A percentile compares a stretch with the other conserved stretches of the same genome.
Evolutionary conservation across 2,329 filamentous ascomycete species (phyloP).

Genomic region (Chaetomium sp.): DNA sequence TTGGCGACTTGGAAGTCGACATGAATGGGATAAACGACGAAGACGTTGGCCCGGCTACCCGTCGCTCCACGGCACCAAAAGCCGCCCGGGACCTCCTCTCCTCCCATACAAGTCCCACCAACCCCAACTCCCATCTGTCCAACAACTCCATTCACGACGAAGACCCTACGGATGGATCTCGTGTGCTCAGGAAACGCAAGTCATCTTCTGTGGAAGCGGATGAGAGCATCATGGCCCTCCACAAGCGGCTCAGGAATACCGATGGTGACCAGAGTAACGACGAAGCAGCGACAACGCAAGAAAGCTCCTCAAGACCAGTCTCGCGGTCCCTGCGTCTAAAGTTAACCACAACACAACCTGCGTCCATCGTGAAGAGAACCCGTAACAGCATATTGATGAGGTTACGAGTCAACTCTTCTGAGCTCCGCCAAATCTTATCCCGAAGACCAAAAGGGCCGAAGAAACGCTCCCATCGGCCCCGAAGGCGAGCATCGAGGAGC

Average conservation of each 20-base stretch:
- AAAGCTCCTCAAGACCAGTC: constrained; percentile 32
- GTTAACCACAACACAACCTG: constrained; percentile 31
- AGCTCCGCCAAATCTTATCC: constrained; percentile 55
- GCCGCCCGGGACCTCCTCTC: constrained; percentile 67
- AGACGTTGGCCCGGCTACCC: constrained; percentile 33
- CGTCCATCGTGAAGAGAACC: constrained; percentile 38
- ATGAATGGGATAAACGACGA: constrained; percentile 19
- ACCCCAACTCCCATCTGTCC: constrained; percentile 68
- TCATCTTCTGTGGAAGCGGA: constrained; percentile 64
- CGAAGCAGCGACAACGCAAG: constrained; percentile 25
- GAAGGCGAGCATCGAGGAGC: constrained; percentile 30
- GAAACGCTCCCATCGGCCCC: constrained; percentile 37
- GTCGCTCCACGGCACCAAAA: constrained; percentile 57
- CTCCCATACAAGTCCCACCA: constrained; percentile 56
- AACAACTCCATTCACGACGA: constrained; percentile 65
- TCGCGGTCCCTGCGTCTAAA: constrained; percentile 56
- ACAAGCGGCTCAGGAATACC: constrained; percentile 48
- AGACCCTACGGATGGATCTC: constrained; percentile 68
- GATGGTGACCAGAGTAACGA: constrained; percentile 37
- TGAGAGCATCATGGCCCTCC: constrained; percentile 44
- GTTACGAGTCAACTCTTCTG: constrained; percentile 50
- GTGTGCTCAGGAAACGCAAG: constrained; percentile 77
- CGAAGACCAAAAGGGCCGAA: constrained; percentile 49
- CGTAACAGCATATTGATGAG: constrained; percentile 47
- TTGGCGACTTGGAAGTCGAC: constrained; percentile 27